Conservation (phyloP, 164 flowering plant genomes). For the Dillenia turbinata region DNA sequence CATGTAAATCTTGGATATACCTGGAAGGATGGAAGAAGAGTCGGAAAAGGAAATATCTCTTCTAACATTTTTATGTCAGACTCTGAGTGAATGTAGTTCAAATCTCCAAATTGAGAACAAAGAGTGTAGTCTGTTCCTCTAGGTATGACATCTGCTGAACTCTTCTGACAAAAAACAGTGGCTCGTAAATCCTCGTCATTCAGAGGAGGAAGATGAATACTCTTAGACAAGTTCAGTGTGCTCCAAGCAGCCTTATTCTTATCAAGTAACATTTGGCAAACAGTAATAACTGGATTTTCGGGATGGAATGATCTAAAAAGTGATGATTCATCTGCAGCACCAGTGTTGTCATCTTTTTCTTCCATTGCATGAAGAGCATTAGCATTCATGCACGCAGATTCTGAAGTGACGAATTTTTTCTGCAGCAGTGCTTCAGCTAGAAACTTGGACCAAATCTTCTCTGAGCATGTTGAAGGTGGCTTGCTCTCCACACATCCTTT, state of each 20-base stretch:
- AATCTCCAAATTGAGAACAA: conserved; percentile 63
- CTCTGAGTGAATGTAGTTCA: conserved; percentile 34
- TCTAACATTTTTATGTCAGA: conserved; percentile 48
- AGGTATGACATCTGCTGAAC: conserved; percentile 12
- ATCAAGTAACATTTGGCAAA: conserved; percentile 41
- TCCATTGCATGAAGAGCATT: conserved; percentile 11
- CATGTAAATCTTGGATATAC: conserved; percentile 18
- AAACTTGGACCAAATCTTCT: conserved; percentile 56
- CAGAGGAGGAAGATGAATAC: conserved; percentile 61
- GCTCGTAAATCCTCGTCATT: conserved; percentile 63
- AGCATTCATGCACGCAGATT: conserved; percentile 13
- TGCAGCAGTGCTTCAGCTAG: conserved; percentile 37
- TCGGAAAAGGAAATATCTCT: conserved; percentile 76
- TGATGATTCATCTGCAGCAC: conserved; percentile 18
- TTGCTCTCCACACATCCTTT: conserved; percentile 16
- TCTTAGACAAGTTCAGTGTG: conserved; percentile 51
- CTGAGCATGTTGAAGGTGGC: conserved; percentile 21
- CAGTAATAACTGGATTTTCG: conserved; percentile 75
- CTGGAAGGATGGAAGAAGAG: conserved; percentile 81
- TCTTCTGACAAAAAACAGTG: conserved; percentile 47
- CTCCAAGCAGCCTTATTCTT: conserved; percentile 42
- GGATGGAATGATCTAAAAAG: conserved; percentile 43
- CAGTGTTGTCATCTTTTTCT: conserved; percentile 9
- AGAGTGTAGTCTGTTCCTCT: conserved; percentile 57
- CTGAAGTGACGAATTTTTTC: conserved; percentile 21